Base-by-base conservation (phyloP, 2,329 filamentous ascomycete species). In the Pseudogymnoascus sp. region DNA sequence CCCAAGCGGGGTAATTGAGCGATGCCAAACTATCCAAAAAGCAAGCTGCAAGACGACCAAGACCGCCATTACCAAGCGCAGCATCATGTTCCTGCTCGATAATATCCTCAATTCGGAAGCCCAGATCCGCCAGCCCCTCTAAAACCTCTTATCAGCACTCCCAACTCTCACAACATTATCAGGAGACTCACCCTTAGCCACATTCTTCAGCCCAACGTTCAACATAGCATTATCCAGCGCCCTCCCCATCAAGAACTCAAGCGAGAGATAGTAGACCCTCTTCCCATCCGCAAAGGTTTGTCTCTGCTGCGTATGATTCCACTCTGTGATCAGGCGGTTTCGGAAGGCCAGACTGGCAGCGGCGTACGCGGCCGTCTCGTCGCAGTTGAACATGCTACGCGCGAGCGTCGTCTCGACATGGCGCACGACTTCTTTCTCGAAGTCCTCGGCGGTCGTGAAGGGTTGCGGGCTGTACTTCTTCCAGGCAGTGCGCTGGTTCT, bases 211-310 rank as follows among this genome's bases (percentile, higher is more conserved):
- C 23, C 90, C 90, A 62, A 96, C 86, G 75, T 99, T 99, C 68
- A 99, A 84, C 91, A 99, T 97, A 66, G 95, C 93, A 84, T 99
- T 99, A 81, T 99, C 95, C 67, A 99, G 80, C 55, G 95, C 90
- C 73, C 95, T 84, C 43, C 95, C 95, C 95, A 99, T 99, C 71
- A 99, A 79, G 72, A 99, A 99, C 77, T 99, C 95, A 63, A 99
- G 85, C 69, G 93, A 97, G 65, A 99, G 84, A 75, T 99, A 99
- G 80, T 99, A 99, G 69, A 99, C 85, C 65, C 95, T 87, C 83
- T 99, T 99, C 77, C 86, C 87, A 74, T 97, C 95, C 63, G 84
- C 82, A 71, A 90, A 91, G 0, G 93, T 97, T 78, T 99, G 95
- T 65, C 88, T 88, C 80, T 99, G 95, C 79, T 99, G 95, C 55